phyloP scores from a whole-genome alignment of 1,284 basidiomycete genomes.

The Filobasidium uniguttulatum region DNA sequence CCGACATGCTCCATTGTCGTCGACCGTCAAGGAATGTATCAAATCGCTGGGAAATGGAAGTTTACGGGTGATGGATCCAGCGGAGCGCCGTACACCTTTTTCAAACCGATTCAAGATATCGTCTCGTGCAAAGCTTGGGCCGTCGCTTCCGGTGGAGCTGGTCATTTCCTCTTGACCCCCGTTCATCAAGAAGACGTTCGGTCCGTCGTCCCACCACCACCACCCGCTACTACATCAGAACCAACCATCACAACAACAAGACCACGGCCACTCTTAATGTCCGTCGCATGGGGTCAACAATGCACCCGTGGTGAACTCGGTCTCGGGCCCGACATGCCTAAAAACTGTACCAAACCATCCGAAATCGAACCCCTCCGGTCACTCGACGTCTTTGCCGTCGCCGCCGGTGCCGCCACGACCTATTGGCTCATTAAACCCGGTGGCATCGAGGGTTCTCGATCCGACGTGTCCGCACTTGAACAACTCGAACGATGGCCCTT shows the following conservation, averaged over 20 bases:
- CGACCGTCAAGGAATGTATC: conserved; percentile 68
- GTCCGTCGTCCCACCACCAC: too few relatives aligned
- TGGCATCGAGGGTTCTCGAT: conserved; percentile 1
- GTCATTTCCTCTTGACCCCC: conserved; percentile 63
- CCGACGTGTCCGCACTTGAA: not conserved
- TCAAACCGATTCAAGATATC: conserved; percentile 57
- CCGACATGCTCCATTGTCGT: conserved; percentile 52
- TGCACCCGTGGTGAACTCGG: conserved; percentile 66
- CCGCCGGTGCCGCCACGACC: conserved; percentile 19
- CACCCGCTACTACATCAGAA: too few relatives aligned
- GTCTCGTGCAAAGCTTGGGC: conserved; percentile 59
- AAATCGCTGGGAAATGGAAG: conserved; percentile 41
- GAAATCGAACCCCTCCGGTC: conserved; percentile 55
- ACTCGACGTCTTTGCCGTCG: conserved; percentile 55
- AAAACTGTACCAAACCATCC: conserved; percentile 74
- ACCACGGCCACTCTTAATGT: conserved; percentile 58
- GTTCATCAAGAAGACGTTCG: conserved; percentile 44
- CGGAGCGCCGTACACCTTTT: conserved; percentile 11
- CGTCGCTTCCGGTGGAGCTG: conserved; percentile 70
- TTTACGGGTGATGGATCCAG: conserved; percentile 54
- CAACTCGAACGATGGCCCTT: conserved; percentile 12
- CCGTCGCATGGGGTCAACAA: conserved; percentile 48
- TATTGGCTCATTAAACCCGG: conserved; percentile 9
- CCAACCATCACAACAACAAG: too few relatives aligned
- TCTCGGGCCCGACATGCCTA: conserved; percentile 60